Evolutionary conservation across 257 asterid genomes (phyloP), one percentile per base, ranked within the genome.

Genomic region (Fraxinus americana): DNA sequence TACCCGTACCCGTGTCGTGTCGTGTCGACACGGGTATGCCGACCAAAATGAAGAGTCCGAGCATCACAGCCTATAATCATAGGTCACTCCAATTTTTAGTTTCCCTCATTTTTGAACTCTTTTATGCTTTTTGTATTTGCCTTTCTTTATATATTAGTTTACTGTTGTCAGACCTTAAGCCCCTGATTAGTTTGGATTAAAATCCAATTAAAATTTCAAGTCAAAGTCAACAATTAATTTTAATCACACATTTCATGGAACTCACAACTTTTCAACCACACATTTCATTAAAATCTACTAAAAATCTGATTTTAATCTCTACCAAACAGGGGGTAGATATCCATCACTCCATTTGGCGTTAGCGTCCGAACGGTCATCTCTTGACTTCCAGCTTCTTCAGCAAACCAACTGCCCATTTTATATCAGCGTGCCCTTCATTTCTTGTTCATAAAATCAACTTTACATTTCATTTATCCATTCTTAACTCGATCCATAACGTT

Each of bases 371-470:
- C 2, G 17, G 17, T 63, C 69, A 0, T 54, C 69, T 23, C 34
- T 61, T 25, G 19, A 25, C 34, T 63, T 63, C 2, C 16, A 63
- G 35, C 34, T 63, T 63, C 69, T 54, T 54, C 27, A 1, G 27
- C 21, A 19, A 45, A 14, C 54, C n/a, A 0, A 45, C 54, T 29
- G 14, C 43, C 48, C 73, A 54, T 61, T 66, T 76, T 63, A 80
- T 25, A 7, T 69, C 13, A n/a, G 50, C 73, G 9, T 68, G 36
- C 71, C 16, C 32, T 50, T 72, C 32, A 61, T 74, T 16, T 54
- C 43, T 71, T 25, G 45, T 61, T 6, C 45, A 70, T 70, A 39
- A 61, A 52, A 74, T 36, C 74, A 61, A 48, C 77, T 75, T 32
- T 75, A 50, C 8, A 13, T 80, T 7, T 67, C 27, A 72, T 72